A percentile compares a stretch with the other conserved stretches of the same genome.
Evolutionary conservation across 768 basidiomycete species (phyloP).

Genomic region (Paxillus involutus): DNA sequence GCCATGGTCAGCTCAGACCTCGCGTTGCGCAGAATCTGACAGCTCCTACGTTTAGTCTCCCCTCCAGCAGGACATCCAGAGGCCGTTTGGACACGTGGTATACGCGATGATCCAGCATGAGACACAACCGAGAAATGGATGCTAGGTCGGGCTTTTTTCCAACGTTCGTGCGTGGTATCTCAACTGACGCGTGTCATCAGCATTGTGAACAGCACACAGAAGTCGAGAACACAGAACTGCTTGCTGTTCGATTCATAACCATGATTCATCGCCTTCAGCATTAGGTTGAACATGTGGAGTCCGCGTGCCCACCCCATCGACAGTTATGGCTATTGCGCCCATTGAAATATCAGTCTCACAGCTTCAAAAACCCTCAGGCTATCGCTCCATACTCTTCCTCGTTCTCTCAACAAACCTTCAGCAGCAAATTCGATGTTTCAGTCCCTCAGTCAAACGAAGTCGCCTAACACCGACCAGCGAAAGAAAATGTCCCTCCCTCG

Average conservation of each 20-base stretch:
- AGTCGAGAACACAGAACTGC: constrained; percentile 14
- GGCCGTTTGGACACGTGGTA: too few relatives aligned
- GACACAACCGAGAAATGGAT: too few relatives aligned
- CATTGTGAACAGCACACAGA: constrained; percentile 15
- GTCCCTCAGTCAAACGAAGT: constrained; percentile 15
- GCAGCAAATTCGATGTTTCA: constrained; percentile 14
- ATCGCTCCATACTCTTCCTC: neutral
- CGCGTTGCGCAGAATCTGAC: too few relatives aligned
- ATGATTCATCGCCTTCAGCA: neutral
- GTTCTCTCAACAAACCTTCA: neutral
- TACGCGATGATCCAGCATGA: too few relatives aligned
- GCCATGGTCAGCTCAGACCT: too few relatives aligned
- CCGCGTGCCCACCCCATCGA: constrained; percentile 11
- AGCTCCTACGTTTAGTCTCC: too few relatives aligned
- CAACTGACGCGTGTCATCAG: neutral
- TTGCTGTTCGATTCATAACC: too few relatives aligned
- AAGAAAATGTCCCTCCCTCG: constrained; percentile 28
- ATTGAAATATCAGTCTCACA: constrained; percentile 2
- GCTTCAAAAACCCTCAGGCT: constrained; percentile 13
- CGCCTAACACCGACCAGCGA: constrained; percentile 11
- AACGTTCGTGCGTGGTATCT: constrained; percentile 7
- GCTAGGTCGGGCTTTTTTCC: neutral
- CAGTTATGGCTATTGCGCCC: constrained; percentile 7
- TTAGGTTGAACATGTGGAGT: constrained; percentile 12
- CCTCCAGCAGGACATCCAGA: too few relatives aligned